Base-by-base conservation (phyloP, 1,284 basidiomycete genomes). In the Boletus semigastroideus region DNA sequence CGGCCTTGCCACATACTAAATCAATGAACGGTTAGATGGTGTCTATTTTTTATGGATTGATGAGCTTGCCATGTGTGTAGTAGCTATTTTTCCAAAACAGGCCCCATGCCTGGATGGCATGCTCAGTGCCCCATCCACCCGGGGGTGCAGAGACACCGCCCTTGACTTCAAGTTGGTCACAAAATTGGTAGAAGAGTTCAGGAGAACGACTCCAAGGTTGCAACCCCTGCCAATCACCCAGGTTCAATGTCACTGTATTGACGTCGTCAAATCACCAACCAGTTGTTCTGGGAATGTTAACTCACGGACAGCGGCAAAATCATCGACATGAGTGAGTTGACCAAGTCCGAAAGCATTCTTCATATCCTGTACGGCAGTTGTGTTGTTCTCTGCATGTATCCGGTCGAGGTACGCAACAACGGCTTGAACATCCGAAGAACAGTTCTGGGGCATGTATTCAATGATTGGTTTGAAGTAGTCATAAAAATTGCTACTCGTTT, bases 391-490 rank as follows among this genome's bases (percentile, higher is more conserved):
- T 1, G 68, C 70, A 58, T 87, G 81, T 1, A 80, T 77, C 36
- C 73, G 46, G 63, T 90, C 87, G 42, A 90, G 69, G 59, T 86
- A 77, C 2, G 74, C 60, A 53, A 89, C 78, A n/a, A 84, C 85
- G 16, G 76, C 77, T 63, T 85, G 70, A 25, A 89, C 77, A 59
- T 90, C 87, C 0, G 82, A 77, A 12, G 85, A 87, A 68, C 87
- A 90, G 65, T 90, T 89, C 58, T 73, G 61, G 0, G 86, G 84
- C 85, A 88, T 89, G 60, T 81, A 73, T 55, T 81, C 73, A 10
- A 80, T 78, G 55, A 87, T 79, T n/a, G 85, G 85, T 55, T 85
- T 84, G 67, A 86, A 88, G 64, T 88, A 90, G 49, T 72, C 73
- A 79, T 86, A 87, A 63, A 79, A 87, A 60, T 87, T 73, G 3